phyloP scores from a whole-genome alignment of 1,139 yeast species.

The Pichia sp. region DNA sequence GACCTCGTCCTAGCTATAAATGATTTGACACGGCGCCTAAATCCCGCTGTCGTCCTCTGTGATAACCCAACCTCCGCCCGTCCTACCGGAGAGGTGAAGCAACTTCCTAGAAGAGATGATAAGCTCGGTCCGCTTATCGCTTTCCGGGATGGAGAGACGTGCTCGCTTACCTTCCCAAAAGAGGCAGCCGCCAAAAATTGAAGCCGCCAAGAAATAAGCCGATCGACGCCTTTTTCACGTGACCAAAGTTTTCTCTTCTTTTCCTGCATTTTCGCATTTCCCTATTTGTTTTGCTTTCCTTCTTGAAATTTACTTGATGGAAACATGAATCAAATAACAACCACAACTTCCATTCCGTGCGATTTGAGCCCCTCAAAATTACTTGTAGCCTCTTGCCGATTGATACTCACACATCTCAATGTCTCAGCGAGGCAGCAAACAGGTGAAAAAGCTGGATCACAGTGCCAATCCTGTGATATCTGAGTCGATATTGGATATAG shows the following conservation, averaged over 20 bases:
- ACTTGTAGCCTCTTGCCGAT: too few relatives aligned
- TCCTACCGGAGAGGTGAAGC: too few relatives aligned
- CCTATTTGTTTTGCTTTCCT: background rate
- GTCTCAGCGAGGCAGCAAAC: background rate
- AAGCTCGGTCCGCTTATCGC: background rate
- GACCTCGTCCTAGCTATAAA: background rate
- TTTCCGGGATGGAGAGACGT: background rate
- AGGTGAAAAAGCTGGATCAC: conserved; percentile 1
- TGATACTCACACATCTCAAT: background rate
- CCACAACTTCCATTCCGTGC: too few relatives aligned
- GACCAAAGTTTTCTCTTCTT: background rate
- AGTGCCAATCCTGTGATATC: conserved; percentile 44
- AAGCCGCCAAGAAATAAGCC: background rate
- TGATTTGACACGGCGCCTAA: background rate
- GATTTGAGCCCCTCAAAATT: too few relatives aligned
- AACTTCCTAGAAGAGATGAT: background rate
- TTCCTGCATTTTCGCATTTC: background rate
- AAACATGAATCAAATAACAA: background rate
- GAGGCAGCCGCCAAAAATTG: background rate
- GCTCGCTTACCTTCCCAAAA: background rate
- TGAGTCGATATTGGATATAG: conserved; percentile 59
- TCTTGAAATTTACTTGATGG: background rate
- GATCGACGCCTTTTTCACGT: background rate
- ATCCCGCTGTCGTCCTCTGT: background rate
- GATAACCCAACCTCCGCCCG: too few relatives aligned